A percentile compares a stretch with the other conserved stretches of the same genome.
Conservation (phyloP, 148 eudicot species). For the Euryodendron excelsum region DNA sequence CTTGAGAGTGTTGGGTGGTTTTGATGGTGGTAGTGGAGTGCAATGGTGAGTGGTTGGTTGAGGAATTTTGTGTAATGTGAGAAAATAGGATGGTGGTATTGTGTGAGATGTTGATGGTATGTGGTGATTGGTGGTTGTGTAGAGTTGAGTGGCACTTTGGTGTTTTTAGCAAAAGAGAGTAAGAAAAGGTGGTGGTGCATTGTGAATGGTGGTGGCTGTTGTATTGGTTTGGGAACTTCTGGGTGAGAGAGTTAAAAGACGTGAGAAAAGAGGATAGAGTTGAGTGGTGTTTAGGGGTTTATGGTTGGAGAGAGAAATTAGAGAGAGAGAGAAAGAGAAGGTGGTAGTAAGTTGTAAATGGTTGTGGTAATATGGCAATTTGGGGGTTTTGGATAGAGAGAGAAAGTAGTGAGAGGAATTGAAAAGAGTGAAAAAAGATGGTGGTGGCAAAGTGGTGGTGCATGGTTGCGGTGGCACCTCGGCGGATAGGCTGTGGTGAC, state of each 20-base stretch:
- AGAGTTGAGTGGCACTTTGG: neutral
- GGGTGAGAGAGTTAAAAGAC: neutral
- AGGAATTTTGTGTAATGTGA: neutral
- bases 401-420: neutral
- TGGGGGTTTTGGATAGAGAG: neutral
- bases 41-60: neutral
- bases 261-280: neutral
- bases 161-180: neutral
- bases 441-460: neutral
- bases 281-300: neutral
- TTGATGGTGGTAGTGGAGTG: neutral
- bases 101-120: neutral
- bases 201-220: neutral
- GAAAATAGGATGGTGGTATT: neutral
- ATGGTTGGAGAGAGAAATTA: neutral
- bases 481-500: neutral
- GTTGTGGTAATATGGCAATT: neutral
- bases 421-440: neutral
- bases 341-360: neutral
- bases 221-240: neutral
- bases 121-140: neutral
- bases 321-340: constrained; percentile 1
- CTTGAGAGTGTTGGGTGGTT: neutral
- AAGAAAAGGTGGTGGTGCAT: neutral
- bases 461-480: neutral